These are phyloP conservation scores for Ophiostoma tasmaniense DNA, from an alignment of 2,329 filamentous ascomycete species.

Conservation along the genomic window DNA sequence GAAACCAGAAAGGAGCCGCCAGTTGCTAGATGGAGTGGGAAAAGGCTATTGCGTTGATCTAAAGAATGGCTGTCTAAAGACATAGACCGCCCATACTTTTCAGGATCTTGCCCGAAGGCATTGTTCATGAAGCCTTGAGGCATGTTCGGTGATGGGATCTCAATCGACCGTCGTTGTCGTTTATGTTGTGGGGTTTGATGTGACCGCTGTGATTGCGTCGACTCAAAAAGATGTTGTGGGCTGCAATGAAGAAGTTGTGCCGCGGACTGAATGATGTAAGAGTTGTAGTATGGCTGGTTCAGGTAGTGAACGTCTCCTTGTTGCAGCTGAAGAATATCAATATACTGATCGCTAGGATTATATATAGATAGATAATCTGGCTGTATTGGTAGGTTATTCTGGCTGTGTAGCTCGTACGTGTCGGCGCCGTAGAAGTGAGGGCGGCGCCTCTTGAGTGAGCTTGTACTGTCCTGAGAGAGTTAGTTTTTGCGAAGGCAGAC, in stretches of 20 bases:
- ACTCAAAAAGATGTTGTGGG: neutral
- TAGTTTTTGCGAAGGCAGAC: neutral
- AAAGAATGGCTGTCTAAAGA: neutral
- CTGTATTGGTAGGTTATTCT: neutral
- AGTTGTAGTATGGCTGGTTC: slow-evolving; percentile 14
- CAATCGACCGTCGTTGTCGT: neutral
- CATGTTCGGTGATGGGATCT: neutral
- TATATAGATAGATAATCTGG: slow-evolving; percentile 17
- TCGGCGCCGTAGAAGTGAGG: slow-evolving; percentile 32
- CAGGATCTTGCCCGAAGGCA: neutral
- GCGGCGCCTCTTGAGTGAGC: slow-evolving; percentile 37
- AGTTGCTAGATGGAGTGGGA: slow-evolving; percentile 15
- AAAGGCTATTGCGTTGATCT: neutral
- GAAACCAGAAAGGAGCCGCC: slow-evolving; percentile 10
- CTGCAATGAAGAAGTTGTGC: neutral
- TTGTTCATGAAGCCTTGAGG: neutral
- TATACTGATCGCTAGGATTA: slow-evolving; percentile 23
- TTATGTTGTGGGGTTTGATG: neutral
- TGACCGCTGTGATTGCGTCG: neutral
- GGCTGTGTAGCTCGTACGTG: neutral
- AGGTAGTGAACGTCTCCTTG: slow-evolving; percentile 21
- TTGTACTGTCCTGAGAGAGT: slow-evolving; percentile 22
- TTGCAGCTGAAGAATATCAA: slow-evolving; percentile 21
- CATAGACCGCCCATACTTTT: neutral
- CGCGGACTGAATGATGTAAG: slow-evolving; percentile 23